A percentile compares a stretch with the other conserved stretches of the same genome.
Conservation (phyloP, 345 rosid genomes). For the Bretschneidera sinensis region DNA sequence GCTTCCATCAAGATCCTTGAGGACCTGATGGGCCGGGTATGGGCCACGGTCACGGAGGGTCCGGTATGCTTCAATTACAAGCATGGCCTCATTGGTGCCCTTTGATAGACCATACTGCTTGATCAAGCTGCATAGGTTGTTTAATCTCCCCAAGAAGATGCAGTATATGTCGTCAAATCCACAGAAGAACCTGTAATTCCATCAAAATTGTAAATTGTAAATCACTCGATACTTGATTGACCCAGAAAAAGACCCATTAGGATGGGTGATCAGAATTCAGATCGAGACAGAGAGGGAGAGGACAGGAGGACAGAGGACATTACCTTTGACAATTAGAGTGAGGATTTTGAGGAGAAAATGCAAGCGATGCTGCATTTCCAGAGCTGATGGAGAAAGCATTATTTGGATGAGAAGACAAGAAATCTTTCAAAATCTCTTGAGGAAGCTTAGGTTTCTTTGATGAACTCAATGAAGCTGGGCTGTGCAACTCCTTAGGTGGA, state of each 20-base stretch:
- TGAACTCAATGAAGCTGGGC: constrained; percentile 38
- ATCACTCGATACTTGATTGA: no score
- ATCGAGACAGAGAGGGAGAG: no score
- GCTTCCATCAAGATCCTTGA: constrained; percentile 58
- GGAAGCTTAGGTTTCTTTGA: constrained; percentile 35
- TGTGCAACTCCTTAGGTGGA: constrained; percentile 61
- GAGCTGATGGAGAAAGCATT: constrained; percentile 39
- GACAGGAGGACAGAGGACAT: neutral
- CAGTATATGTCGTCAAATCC: constrained; percentile 53
- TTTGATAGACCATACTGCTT: constrained; percentile 63
- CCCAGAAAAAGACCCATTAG: no score
- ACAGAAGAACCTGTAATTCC: constrained; percentile 47
- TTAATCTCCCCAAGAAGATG: constrained; percentile 52
- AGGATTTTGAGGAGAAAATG: constrained; percentile 28
- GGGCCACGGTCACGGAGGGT: constrained; percentile 81
- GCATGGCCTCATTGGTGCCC: constrained; percentile 55
- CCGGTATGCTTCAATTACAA: constrained; percentile 58
- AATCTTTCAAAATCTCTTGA: constrained; percentile 33
- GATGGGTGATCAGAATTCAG: no score
- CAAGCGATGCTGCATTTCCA: constrained; percentile 37
- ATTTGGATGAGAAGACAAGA: constrained; percentile 28
- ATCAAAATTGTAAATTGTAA: neutral
- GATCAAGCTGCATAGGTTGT: constrained; percentile 46
- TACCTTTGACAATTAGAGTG: constrained; percentile 40
- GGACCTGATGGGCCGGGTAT: constrained; percentile 68